Evolutionary conservation across 2,329 filamentous ascomycete species (phyloP).

Genomic region (Epichloe elymi): DNA sequence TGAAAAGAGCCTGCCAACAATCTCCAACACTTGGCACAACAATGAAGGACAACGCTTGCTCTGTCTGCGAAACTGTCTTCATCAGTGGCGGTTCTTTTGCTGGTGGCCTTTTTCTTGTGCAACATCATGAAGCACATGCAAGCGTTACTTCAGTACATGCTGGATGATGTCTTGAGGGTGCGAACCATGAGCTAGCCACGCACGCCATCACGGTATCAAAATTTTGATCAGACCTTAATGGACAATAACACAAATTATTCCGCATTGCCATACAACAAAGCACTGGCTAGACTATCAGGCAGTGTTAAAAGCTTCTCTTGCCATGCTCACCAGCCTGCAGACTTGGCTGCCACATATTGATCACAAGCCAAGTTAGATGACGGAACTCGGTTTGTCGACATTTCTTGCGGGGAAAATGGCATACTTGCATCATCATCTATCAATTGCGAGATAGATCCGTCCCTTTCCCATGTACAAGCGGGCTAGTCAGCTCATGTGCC

Average conservation of each 20-base stretch:
- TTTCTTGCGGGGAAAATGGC: neutral
- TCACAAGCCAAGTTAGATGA: neutral
- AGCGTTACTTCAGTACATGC: neutral
- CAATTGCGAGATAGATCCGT: neutral
- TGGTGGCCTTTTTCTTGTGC: neutral
- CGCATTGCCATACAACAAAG: neutral
- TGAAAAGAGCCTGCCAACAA: conserved; percentile 27
- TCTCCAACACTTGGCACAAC: neutral
- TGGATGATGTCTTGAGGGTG: neutral
- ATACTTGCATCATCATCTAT: neutral
- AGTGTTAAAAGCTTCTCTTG: neutral
- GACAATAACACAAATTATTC: neutral
- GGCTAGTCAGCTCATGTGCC: neutral
- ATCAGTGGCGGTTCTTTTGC: neutral
- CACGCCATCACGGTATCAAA: neutral
- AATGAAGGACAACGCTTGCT: neutral
- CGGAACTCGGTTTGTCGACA: neutral
- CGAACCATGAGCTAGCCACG: neutral
- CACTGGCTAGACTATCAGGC: neutral
- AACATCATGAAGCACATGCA: neutral
- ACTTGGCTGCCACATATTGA: neutral
- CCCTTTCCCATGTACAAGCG: neutral
- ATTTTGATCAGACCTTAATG: neutral
- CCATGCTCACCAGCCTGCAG: neutral
- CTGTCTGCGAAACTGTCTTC: neutral